These are phyloP conservation scores for Pseudocercospora macadamiae DNA, from an alignment of 2,329 filamentous ascomycete species.

Conservation along the genomic window DNA sequence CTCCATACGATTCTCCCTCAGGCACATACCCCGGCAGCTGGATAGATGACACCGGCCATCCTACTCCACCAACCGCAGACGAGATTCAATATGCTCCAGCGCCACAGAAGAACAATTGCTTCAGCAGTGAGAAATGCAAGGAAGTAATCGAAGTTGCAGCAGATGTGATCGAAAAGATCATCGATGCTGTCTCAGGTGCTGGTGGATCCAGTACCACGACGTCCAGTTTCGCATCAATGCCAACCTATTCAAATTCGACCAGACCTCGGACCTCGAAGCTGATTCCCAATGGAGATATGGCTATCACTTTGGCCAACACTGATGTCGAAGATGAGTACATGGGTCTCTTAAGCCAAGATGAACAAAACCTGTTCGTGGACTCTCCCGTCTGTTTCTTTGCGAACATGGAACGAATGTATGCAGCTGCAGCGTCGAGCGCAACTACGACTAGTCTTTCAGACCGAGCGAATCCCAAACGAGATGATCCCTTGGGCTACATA, in stretches of 20 bases:
- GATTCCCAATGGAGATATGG: neutral
- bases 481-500: neutral
- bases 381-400: conserved; percentile 8
- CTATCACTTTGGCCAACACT: neutral
- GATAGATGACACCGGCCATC: neutral
- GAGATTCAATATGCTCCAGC: conserved; percentile 10
- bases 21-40: neutral
- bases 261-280: neutral
- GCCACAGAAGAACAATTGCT: neutral
- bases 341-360: neutral
- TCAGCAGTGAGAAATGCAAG: neutral
- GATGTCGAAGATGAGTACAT: conserved; percentile 4
- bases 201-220: neutral
- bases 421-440: neutral
- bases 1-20: neutral
- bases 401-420: conserved; percentile 9
- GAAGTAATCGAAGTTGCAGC: conserved; percentile 6
- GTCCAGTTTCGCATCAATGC: neutral
- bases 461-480: neutral
- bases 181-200: neutral
- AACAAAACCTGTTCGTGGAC: neutral
- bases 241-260: neutral
- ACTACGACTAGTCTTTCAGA: neutral
- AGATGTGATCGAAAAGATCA: conserved; percentile 6
- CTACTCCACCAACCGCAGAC: conserved; percentile 1